Evolutionary conservation across 2,329 filamentous ascomycete genomes (phyloP).

Genomic region (Cordyceps pruinosa): DNA sequence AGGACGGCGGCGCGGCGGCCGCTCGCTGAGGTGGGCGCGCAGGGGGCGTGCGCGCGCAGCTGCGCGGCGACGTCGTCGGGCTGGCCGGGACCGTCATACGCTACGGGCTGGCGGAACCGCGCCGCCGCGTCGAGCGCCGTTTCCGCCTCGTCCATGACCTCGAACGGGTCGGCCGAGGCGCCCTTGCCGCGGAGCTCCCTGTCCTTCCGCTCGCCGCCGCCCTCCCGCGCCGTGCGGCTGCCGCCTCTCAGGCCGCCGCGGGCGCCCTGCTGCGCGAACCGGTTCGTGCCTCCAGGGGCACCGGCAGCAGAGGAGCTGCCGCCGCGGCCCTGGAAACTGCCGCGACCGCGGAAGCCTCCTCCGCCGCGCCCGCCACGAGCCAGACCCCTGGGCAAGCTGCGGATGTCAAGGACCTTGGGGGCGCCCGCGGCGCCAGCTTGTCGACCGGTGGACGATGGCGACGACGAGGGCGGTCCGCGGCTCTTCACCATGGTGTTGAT

Average conservation of each 20-base stretch:
- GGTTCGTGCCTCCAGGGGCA: background rate
- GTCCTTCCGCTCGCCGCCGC: conserved; percentile 2
- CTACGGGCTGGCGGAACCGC: conserved; percentile 26
- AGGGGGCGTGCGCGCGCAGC: conserved; percentile 26
- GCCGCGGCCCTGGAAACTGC: background rate
- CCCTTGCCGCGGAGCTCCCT: conserved; percentile 11
- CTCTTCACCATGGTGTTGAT: conserved; percentile 26
- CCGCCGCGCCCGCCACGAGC: conserved; percentile 19
- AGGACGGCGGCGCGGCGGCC: conserved; percentile 28
- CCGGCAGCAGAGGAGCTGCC: background rate
- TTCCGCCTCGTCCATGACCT: conserved; percentile 26
- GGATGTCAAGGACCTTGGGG: conserved; percentile 34
- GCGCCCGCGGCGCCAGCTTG: background rate
- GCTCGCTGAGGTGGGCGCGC: conserved; percentile 21
- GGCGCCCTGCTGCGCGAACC: conserved; percentile 10
- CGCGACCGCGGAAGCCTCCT: conserved; percentile 18
- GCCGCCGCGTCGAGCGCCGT: conserved; percentile 29
- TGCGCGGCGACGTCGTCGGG: conserved; percentile 28
- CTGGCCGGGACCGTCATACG: conserved; percentile 28
- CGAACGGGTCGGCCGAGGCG: conserved; percentile 18
- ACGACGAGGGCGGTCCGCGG: no score
- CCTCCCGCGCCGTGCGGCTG: background rate
- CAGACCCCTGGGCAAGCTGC: conserved; percentile 28
- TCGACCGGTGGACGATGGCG: background rate
- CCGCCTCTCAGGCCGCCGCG: conserved; percentile 2